Evolutionary conservation across 768 basidiomycete genomes (phyloP).

Genomic region (Royoungia palumana): DNA sequence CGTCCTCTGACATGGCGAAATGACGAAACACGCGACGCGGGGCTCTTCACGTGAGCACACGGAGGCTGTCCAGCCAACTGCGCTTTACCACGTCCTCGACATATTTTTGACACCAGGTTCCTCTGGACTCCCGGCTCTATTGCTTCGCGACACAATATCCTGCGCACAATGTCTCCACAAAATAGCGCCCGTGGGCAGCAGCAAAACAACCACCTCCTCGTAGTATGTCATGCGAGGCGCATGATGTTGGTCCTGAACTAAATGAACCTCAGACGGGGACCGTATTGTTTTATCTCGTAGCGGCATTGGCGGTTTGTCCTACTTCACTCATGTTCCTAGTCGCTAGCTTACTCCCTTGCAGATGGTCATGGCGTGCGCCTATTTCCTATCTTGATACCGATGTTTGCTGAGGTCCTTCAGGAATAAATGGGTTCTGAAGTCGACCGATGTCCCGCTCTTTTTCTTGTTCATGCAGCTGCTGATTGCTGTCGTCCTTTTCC

Average conservation of each 20-base stretch:
- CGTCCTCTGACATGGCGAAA: slow-evolving; percentile 25
- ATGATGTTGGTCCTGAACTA: slow-evolving; percentile 2
- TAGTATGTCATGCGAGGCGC: slow-evolving; percentile 22
- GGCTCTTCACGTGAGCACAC: slow-evolving; percentile 18
- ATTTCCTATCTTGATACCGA: slow-evolving; percentile 19
- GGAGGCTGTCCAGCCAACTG: not conserved
- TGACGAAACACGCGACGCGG: slow-evolving; percentile 18
- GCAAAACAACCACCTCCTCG: slow-evolving; percentile 30
- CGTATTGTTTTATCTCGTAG: slow-evolving; percentile 84
- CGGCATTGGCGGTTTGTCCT: slow-evolving; percentile 73
- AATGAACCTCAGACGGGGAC: slow-evolving; percentile 54
- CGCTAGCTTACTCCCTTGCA: slow-evolving; percentile 27
- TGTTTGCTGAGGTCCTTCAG: slow-evolving; percentile 36
- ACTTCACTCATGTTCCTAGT: not conserved
- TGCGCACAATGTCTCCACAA: slow-evolving; percentile 23
- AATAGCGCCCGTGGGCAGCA: slow-evolving; percentile 29
- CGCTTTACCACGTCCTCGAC: slow-evolving; percentile 1
- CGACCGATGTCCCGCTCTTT: slow-evolving; percentile 74
- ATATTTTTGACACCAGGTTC: not conserved
- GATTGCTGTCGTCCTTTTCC: slow-evolving; percentile 77
- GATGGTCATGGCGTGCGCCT: slow-evolving; percentile 86
- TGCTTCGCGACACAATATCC: not conserved
- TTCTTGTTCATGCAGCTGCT: slow-evolving; percentile 79
- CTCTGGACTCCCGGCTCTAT: not conserved
- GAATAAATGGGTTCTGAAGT: slow-evolving; percentile 89